Evolutionary conservation across 441 rosid genomes (phyloP), one percentile per base, ranked within the genome.

Genomic region (Adansonia gregorii): DNA sequence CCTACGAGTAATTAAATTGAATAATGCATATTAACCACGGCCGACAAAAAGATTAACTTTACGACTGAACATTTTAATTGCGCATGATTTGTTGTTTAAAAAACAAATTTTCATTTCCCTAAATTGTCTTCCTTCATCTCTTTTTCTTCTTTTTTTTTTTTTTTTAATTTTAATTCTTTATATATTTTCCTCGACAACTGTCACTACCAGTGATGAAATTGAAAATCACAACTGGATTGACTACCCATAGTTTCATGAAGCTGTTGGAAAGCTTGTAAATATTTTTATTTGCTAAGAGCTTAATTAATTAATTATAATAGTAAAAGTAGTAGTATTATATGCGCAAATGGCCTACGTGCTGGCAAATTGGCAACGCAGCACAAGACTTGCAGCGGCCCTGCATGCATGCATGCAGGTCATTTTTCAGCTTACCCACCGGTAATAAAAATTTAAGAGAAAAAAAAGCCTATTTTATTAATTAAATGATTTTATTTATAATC

Each of bases 351-450:
- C 39, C 60, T 6, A 20, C 41, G 41, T 60, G 12, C 4, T 24
- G 41, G 15, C 15, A 12, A 60, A 60, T 24, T 20, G 41, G 67
- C 24, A 43, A 27, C 15, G 22, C 17, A 7, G 69, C 74, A 22
- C 74, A 51, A 24, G 41, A 70, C 27, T 60, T 20, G 52, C 55
- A 74, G 54, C 45, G 14, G 51, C 15, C 64, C 20, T 59, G 65
- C 64, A 39, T 3, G 43, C 45, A 41, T 6, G 45, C 8, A 59
- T 22, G 15, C 43, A 43, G 15, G 77, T 74, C 77, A 46, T 74
- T 45, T 55, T 74, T 74, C 22, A 59, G 77, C 77, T 74, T 61
- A 74, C 68, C 77, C 39, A 74, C 77, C 77, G 7, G 8, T 31
- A 20, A 22, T 35, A 35, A 35, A 70, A 11, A 69, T 15, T 14